These are phyloP conservation scores for Tilletia setariae DNA, from an alignment of 1,284 basidiomycete species.

Conservation along the genomic window DNA sequence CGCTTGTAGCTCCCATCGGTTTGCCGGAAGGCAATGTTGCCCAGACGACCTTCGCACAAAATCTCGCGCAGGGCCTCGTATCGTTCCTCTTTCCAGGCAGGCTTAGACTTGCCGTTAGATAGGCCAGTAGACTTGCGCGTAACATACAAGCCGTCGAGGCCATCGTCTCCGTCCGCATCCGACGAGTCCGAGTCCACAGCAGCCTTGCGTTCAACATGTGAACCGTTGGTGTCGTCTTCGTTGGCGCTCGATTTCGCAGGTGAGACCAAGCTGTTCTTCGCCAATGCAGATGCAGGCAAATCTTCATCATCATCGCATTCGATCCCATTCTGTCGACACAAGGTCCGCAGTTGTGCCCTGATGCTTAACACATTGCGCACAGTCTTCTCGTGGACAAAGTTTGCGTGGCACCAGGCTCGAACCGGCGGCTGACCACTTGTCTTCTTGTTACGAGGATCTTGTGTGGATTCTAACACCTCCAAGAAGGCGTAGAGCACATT, in stretches of 20 bases:
- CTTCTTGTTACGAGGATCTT: slow-evolving; percentile 14
- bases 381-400: slow-evolving; percentile 44
- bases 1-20: slow-evolving; percentile 37
- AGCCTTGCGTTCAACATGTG: background rate
- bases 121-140: background rate
- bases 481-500: slow-evolving; percentile 52
- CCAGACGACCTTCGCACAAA: slow-evolving; percentile 14
- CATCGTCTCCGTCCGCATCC: background rate
- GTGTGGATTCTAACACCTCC: slow-evolving; percentile 9
- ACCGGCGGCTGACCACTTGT: slow-evolving; percentile 1
- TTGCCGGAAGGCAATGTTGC: slow-evolving; percentile 32
- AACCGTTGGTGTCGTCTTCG: background rate
- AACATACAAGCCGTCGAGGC: background rate
- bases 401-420: slow-evolving; percentile 50
- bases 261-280: too few species aligned
- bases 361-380: slow-evolving; percentile 44
- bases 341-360: slow-evolving; percentile 38
- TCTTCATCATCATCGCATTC: slow-evolving; percentile 35
- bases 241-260: background rate
- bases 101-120: slow-evolving; percentile 1
- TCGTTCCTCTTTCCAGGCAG: slow-evolving; percentile 10
- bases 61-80: slow-evolving; percentile 13
- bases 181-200: background rate
- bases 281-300: too few species aligned
- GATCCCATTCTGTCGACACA: slow-evolving; percentile 43